These are phyloP conservation scores for Zygosaccharomyces kombuchaensis DNA, from an alignment of 805 yeast species.

Conservation along the genomic window DNA sequence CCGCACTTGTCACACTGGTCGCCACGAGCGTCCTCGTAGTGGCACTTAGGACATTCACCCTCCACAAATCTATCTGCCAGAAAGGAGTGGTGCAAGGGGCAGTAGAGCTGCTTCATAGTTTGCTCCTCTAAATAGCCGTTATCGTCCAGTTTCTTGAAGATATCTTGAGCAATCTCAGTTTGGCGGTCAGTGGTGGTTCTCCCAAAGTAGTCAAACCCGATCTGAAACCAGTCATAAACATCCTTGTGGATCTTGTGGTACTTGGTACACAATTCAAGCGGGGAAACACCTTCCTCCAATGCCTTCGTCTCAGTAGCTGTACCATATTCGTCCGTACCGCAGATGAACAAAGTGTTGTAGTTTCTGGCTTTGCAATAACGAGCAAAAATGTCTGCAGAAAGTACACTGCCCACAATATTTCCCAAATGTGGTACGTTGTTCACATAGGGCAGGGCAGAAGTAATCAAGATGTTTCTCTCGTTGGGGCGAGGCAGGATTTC, in stretches of 20 bases:
- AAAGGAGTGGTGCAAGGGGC: slow-evolving; percentile 85
- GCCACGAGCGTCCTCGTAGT: slow-evolving; percentile 95
- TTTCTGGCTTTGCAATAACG: slow-evolving; percentile 87
- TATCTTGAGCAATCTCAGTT: slow-evolving; percentile 93
- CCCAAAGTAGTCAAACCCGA: slow-evolving; percentile 92
- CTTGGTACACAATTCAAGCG: slow-evolving; percentile 85
- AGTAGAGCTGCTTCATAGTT: slow-evolving; percentile 82
- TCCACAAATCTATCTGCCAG: slow-evolving; percentile 96
- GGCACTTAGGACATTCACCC: slow-evolving; percentile 95
- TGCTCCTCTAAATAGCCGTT: slow-evolving; percentile 83
- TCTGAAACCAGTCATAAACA: slow-evolving; percentile 95
- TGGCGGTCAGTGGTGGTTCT: slow-evolving; percentile 91
- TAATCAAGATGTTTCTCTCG: slow-evolving; percentile 79
- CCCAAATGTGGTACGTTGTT: slow-evolving; percentile 98
- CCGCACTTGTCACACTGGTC: slow-evolving; percentile 99
- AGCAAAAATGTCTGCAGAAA: slow-evolving; percentile 90
- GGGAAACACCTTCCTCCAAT: slow-evolving; percentile 85
- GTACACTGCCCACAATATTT: slow-evolving; percentile 90
- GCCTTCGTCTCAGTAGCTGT: slow-evolving; percentile 99
- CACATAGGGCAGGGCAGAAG: slow-evolving; percentile 96
- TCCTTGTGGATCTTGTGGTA: slow-evolving; percentile 81
- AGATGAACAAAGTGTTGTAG: slow-evolving; percentile 76
- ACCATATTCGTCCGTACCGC: slow-evolving; percentile 99
- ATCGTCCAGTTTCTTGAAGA: slow-evolving; percentile 69
- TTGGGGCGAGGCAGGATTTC: slow-evolving; percentile 62